Percentiles rank a stretch among this genome's conserved stretches.
Conservation (phyloP, 1,284 basidiomycete genomes). For the Albatrellus sp. region DNA sequence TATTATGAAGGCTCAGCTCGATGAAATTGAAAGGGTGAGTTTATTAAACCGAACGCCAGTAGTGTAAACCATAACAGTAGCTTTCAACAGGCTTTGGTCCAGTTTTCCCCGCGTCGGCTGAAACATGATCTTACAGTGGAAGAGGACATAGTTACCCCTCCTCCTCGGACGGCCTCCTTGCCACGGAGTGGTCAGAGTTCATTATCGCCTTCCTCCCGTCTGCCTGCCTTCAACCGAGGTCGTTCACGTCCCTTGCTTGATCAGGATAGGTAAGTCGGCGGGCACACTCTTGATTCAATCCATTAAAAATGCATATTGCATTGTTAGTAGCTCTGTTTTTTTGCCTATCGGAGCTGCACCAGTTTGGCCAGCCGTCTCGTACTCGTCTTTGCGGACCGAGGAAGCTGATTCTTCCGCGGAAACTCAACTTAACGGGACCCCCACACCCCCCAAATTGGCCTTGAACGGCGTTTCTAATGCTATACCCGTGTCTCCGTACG, state of each 20-base stretch:
- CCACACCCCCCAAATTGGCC: slow-evolving; percentile 47
- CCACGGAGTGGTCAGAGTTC: slow-evolving; percentile 18
- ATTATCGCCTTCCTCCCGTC: slow-evolving; percentile 19
- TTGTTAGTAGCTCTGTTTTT: too few species aligned
- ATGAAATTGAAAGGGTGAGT: slow-evolving; percentile 58
- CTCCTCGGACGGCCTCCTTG: slow-evolving; percentile 16
- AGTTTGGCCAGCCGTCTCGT: slow-evolving; percentile 27
- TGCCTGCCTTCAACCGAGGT: not conserved
- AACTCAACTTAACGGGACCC: slow-evolving; percentile 13
- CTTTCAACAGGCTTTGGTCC: slow-evolving; percentile 40
- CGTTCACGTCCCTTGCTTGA: not conserved
- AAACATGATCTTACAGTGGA: slow-evolving; percentile 35
- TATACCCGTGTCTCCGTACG: slow-evolving; percentile 34
- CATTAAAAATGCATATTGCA: too few species aligned
- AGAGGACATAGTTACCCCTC: slow-evolving; percentile 17
- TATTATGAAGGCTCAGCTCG: slow-evolving; percentile 55
- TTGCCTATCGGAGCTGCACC: slow-evolving; percentile 8
- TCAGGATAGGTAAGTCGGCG: too few species aligned
- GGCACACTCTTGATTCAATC: too few species aligned
- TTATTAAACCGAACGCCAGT: slow-evolving; percentile 5
- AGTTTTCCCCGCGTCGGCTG: slow-evolving; percentile 54
- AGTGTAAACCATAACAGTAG: slow-evolving; percentile 1
- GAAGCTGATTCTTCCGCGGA: slow-evolving; percentile 7
- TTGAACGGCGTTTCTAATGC: slow-evolving; percentile 57
- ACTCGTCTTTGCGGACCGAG: slow-evolving; percentile 17